Evolutionary conservation across 306 rosid genomes (phyloP).

Genomic region (Gynostemma pentaphyllum): DNA sequence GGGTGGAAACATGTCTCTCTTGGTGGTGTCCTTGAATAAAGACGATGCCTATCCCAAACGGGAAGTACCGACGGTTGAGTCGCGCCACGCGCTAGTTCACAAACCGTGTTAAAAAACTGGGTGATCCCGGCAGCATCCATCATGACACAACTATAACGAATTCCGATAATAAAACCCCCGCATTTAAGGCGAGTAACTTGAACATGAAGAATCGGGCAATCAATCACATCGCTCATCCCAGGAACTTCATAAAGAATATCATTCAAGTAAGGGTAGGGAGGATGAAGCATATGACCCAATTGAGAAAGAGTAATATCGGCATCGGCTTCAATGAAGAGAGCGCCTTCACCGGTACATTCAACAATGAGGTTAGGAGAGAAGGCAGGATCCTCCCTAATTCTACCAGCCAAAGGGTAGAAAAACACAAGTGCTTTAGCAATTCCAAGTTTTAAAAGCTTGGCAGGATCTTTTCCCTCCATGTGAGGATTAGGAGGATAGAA

Average conservation of each 20-base stretch:
- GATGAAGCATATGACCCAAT: not conserved
- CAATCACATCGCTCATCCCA: not conserved
- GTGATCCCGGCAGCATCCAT: not conserved
- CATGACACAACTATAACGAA: too few relatives aligned
- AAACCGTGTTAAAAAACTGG: not conserved
- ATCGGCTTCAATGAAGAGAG: not conserved
- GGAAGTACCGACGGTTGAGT: not conserved
- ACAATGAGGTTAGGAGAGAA: not conserved
- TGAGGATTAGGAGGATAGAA: not conserved
- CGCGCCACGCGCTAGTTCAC: too few relatives aligned
- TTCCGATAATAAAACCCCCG: too few relatives aligned
- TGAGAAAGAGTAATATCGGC: not conserved
- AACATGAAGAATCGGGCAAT: not conserved
- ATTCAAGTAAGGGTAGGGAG: not conserved
- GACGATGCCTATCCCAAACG: not conserved
- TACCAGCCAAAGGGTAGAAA: not conserved
- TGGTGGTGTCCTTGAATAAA: not conserved
- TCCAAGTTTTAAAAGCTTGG: not conserved
- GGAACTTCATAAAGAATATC: not conserved
- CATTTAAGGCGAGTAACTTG: not conserved
- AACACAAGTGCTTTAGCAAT: not conserved
- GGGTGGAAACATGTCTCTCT: not conserved
- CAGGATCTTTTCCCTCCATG: not conserved
- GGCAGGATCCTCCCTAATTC: not conserved
- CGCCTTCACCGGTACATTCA: too few relatives aligned